Conservation (phyloP, 2,329 filamentous ascomycete genomes). For the Dothideomycetes sp. region DNA sequence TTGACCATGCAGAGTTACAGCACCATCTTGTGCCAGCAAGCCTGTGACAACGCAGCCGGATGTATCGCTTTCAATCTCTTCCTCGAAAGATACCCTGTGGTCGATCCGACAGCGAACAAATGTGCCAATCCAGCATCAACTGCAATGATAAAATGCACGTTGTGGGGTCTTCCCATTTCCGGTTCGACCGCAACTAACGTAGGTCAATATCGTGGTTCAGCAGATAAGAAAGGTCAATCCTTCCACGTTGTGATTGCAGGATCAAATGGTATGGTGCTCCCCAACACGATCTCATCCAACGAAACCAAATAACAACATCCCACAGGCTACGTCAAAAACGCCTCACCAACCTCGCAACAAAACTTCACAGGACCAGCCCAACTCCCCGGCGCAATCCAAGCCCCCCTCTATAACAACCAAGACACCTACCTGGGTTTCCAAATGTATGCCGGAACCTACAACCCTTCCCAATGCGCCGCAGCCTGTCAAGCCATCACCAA, state of each 20-base stretch:
- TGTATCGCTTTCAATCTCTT: constrained; percentile 30
- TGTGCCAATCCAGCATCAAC: constrained; percentile 28
- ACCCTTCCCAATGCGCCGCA: constrained; percentile 19
- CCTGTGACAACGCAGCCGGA: constrained; percentile 21
- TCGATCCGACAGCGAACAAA: constrained; percentile 21
- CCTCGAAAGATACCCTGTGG: constrained; percentile 27
- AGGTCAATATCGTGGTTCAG: constrained; percentile 23
- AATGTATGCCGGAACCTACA: constrained; percentile 16
- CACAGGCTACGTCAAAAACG: constrained; percentile 19
- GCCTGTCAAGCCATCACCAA: constrained; percentile 19
- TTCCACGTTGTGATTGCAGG: constrained; percentile 35
- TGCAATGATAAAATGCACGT: constrained; percentile 26
- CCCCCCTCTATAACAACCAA: constrained; percentile 17
- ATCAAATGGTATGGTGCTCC: constrained; percentile 25
- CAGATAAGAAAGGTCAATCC: constrained; percentile 1
- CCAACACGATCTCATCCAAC: not conserved
- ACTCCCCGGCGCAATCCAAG: constrained; percentile 28
- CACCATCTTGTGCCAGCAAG: constrained; percentile 20
- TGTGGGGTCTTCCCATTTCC: constrained; percentile 25
- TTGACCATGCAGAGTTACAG: constrained; percentile 24
- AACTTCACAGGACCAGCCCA: constrained; percentile 21
- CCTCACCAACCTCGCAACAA: constrained; percentile 15
- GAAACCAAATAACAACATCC: not conserved
- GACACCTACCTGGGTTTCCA: constrained; percentile 17
- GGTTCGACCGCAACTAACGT: constrained; percentile 25